Evolutionary conservation across 2,329 filamentous ascomycete species (phyloP), one percentile per base, ranked within the genome.

Genomic region (Neonectria coccinea): DNA sequence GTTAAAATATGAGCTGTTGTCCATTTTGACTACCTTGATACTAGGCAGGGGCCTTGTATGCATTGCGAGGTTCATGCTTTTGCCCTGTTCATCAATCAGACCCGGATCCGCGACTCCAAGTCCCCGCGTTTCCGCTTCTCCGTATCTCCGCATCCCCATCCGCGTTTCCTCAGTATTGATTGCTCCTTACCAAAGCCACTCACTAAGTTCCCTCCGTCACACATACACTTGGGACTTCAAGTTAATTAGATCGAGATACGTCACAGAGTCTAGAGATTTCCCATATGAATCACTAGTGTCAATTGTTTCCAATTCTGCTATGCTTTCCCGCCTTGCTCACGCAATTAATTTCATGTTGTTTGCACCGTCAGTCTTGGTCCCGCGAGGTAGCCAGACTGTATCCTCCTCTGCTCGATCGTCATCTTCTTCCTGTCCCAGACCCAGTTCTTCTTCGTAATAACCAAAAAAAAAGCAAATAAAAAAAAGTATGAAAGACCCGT

Each of bases 311-410:
- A 68, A 59, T 58, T 48, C 33, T 16, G 56, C 56, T 57, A 29
- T 36, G 10, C 53, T 61, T 71, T 39, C 45, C 45, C 25, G 45
- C 25, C 45, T 50, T 27, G 25, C 42, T 39, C 42, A 36, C 45
- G 44, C 36, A 57, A 53, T 57, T 33, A 36, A 59, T 48, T 3
- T 54, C 57, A 53, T 47, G 12, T 54, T 33, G 48, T 60, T 57
- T 70, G 69, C 70, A 73, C 67, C 70, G 69, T 67, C 67, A 71
- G 70, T 73, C 67, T 59, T 56, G 55, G 64, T 70, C 65, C 70
- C 70, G 70, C 57, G 70, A 73, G 70, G 70, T 69, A 65, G 59
- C 69, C 59, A 70, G 57, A 68, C 66, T 68, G 60, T 57, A 59
- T 50, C 48, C 58, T 56, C 18, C 53, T 33, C 33, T 51, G 50